These are phyloP conservation scores for Thelonectria blattea DNA, from an alignment of 2,329 filamentous ascomycete species.

Conservation along the genomic window DNA sequence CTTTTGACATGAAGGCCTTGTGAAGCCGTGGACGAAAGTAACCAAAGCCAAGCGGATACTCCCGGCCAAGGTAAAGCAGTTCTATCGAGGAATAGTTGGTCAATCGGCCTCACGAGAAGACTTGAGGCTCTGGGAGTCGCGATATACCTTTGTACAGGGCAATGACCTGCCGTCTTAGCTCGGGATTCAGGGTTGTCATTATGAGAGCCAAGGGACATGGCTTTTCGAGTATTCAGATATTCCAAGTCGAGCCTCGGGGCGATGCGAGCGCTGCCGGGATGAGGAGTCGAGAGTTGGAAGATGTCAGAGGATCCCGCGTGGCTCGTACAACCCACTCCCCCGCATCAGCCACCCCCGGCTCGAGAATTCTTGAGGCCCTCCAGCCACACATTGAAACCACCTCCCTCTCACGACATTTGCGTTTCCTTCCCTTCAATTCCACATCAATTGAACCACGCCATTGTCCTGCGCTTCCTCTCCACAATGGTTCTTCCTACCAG, in stretches of 20 bases:
- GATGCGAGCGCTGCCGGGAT: neutral
- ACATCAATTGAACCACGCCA: neutral
- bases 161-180: conserved; percentile 79
- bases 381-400: conserved; percentile 27
- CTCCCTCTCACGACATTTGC: neutral
- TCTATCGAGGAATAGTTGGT: conserved; percentile 56
- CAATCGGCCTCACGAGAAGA: neutral
- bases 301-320: conserved; percentile 2
- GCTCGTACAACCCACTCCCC: conserved; percentile 5
- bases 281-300: neutral
- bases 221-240: neutral
- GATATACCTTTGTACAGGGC: conserved; percentile 81
- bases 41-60: conserved; percentile 82
- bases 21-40: conserved; percentile 86
- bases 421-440: neutral
- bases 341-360: conserved; percentile 27
- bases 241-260: neutral
- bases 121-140: neutral
- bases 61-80: conserved; percentile 80
- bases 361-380: neutral
- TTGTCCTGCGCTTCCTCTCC: neutral
- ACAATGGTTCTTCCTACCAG: too few species aligned
- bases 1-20: conserved; percentile 82
- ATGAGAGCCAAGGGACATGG: neutral
- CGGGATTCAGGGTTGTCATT: conserved; percentile 51